Evolutionary conservation across 192 early-diverging fungal species (phyloP).

Genomic region (Linnemannia zychae): DNA sequence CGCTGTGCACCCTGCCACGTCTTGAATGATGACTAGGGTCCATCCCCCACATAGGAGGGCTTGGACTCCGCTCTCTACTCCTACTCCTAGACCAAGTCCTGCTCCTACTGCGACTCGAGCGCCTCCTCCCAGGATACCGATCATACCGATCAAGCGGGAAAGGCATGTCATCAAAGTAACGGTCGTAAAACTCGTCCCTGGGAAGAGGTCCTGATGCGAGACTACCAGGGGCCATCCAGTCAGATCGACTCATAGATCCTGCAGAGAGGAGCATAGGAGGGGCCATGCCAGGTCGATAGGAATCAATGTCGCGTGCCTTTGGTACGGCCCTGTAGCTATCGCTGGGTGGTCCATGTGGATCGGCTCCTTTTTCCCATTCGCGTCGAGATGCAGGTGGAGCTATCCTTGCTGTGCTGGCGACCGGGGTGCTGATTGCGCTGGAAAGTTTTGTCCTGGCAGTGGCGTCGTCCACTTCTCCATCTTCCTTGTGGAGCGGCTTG

Average conservation of each 20-base stretch:
- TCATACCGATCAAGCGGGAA: constrained; percentile 44
- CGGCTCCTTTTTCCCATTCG: constrained; percentile 39
- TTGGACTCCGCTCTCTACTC: constrained; percentile 46
- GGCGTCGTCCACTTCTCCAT: constrained; percentile 29
- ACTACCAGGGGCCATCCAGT: constrained; percentile 35
- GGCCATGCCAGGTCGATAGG: constrained; percentile 25
- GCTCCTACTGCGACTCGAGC: constrained; percentile 43
- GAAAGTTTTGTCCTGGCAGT: background rate
- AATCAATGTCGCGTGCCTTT: constrained; percentile 39
- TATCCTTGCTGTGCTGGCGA: background rate
- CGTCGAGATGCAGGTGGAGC: constrained; percentile 23
- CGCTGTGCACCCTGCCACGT: constrained; percentile 17
- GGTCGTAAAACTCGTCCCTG: constrained; percentile 54
- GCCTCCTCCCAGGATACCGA: constrained; percentile 33
- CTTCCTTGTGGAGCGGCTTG: constrained; percentile 33
- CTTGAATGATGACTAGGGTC: constrained; percentile 15
- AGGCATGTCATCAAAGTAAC: constrained; percentile 50
- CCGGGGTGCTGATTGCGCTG: background rate
- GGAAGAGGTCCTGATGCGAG: constrained; percentile 9
- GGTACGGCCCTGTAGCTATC: constrained; percentile 23
- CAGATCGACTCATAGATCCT: constrained; percentile 36
- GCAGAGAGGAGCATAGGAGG: constrained; percentile 38
- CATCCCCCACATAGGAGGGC: constrained; percentile 26
- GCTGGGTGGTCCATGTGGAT: constrained; percentile 8
- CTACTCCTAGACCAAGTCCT: constrained; percentile 55